These are phyloP conservation scores for Blastocystis sp. DNA, from an alignment of 352 stramenopile species.

Conservation along the genomic window DNA sequence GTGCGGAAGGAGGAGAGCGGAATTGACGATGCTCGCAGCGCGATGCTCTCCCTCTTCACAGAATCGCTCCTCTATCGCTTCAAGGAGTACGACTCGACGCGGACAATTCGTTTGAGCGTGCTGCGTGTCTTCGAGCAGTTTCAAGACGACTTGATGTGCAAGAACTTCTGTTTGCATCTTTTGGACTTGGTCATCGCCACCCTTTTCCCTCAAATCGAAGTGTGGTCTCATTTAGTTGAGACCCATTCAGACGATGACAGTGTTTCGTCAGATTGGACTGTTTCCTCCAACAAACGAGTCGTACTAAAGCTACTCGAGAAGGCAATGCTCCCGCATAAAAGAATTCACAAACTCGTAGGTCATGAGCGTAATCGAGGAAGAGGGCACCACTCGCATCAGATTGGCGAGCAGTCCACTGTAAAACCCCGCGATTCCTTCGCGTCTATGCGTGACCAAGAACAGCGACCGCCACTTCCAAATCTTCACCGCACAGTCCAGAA, in stretches of 20 bases:
- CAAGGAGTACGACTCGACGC: slow-evolving; percentile 25
- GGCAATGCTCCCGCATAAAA: slow-evolving; percentile 2
- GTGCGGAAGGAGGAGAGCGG: neutral
- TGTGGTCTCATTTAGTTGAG: slow-evolving; percentile 68
- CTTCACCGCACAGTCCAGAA: slow-evolving; percentile 63
- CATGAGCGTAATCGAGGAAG: slow-evolving; percentile 72
- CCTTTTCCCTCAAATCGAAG: slow-evolving; percentile 48
- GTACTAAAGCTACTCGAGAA: slow-evolving; percentile 53
- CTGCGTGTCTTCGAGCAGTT: slow-evolving; percentile 64
- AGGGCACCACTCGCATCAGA: slow-evolving; percentile 63
- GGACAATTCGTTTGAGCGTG: slow-evolving; percentile 17
- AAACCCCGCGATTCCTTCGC: slow-evolving; percentile 59
- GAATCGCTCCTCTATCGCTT: neutral
- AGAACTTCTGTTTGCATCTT: slow-evolving; percentile 35
- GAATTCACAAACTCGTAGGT: slow-evolving; percentile 72
- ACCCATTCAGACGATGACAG: neutral
- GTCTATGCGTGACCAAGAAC: neutral
- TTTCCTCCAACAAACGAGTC: slow-evolving; percentile 38
- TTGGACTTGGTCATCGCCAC: slow-evolving; percentile 20
- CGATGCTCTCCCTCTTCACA: neutral
- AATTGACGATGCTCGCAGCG: neutral
- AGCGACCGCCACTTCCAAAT: slow-evolving; percentile 39
- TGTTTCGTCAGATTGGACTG: neutral
- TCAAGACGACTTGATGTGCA: slow-evolving; percentile 37
- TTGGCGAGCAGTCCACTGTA: slow-evolving; percentile 66